phyloP scores from a whole-genome alignment of 2,329 filamentous ascomycete species.

The Alternaria metachromatica region DNA sequence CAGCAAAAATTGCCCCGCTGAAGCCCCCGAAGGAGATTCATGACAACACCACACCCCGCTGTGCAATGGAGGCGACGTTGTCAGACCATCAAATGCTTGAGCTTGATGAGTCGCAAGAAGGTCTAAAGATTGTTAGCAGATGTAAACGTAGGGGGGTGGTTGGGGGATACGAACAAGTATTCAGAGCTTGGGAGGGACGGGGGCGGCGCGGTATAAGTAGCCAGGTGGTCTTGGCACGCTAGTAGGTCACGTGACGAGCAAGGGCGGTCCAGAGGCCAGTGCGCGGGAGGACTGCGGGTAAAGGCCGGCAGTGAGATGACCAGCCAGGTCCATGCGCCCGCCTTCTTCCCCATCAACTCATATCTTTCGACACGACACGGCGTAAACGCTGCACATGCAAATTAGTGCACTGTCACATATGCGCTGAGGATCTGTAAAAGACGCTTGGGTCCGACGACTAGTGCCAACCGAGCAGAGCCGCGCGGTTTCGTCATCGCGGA shows the following conservation, averaged over 20 bases:
- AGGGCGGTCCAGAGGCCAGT: neutral
- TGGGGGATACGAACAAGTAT: neutral
- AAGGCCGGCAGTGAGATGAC: neutral
- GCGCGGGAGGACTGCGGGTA: neutral
- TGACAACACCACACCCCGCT: conserved; percentile 38
- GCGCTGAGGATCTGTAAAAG: neutral
- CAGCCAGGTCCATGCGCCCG: neutral
- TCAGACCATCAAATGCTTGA: conserved; percentile 37
- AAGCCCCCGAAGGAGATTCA: conserved; percentile 45
- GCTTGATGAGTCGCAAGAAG: conserved; percentile 20
- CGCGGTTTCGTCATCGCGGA: neutral
- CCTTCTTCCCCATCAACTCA: neutral
- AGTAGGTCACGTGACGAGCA: neutral
- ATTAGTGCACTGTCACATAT: neutral
- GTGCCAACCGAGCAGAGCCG: neutral
- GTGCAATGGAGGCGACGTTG: conserved; percentile 46
- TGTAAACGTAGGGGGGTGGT: neutral
- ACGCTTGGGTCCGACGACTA: neutral
- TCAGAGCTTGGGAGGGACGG: neutral
- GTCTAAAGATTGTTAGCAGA: neutral
- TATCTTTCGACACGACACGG: neutral
- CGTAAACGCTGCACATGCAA: neutral
- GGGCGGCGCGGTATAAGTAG: neutral
- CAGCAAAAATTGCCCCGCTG: conserved; percentile 41
- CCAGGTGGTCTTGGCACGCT: neutral